These are phyloP conservation scores for Trichoderma gamsii DNA, from an alignment of 495 filamentous ascomycete genomes.

Conservation along the genomic window DNA sequence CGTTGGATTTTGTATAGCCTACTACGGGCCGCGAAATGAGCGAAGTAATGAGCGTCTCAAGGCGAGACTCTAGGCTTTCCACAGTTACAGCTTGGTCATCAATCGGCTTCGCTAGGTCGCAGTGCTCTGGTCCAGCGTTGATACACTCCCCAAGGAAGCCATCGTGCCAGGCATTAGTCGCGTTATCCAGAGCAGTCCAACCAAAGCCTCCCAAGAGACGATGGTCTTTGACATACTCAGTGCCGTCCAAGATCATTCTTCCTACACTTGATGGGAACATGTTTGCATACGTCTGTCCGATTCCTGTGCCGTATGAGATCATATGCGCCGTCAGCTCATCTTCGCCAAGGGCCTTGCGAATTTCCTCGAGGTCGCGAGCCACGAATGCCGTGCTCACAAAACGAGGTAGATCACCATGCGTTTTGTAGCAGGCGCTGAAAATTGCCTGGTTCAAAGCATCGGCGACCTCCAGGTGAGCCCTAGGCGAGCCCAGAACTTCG, in stretches of 20 bases:
- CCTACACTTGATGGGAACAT: constrained; percentile 45
- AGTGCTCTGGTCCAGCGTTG: constrained; percentile 38
- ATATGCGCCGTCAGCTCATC: constrained; percentile 55
- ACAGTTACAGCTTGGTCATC: constrained; percentile 29
- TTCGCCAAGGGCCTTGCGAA: constrained; percentile 43
- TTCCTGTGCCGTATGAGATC: constrained; percentile 62
- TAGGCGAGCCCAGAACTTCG: constrained; percentile 28
- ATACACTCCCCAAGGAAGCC: constrained; percentile 44
- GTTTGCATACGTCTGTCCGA: constrained; percentile 52
- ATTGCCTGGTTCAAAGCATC: constrained; percentile 38
- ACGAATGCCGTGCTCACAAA: constrained; percentile 41
- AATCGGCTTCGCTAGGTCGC: constrained; percentile 32
- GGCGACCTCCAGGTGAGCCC: constrained; percentile 32
- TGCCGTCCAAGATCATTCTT: constrained; percentile 43
- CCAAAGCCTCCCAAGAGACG: constrained; percentile 40
- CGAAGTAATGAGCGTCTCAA: constrained; percentile 31
- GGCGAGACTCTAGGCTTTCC: constrained; percentile 29
- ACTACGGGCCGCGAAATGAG: constrained; percentile 31
- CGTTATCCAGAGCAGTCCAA: constrained; percentile 42
- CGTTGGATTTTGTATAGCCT: constrained; percentile 30
- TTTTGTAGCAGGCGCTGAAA: constrained; percentile 39
- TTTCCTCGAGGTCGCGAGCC: constrained; percentile 45
- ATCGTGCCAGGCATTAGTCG: constrained; percentile 41
- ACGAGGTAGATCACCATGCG: constrained; percentile 36
- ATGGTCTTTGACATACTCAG: constrained; percentile 46